Percentiles rank a stretch among this genome's conserved stretches.
phyloP scores from a whole-genome alignment of 1,139 yeast species.

The Arxiozyma slooffiae region DNA sequence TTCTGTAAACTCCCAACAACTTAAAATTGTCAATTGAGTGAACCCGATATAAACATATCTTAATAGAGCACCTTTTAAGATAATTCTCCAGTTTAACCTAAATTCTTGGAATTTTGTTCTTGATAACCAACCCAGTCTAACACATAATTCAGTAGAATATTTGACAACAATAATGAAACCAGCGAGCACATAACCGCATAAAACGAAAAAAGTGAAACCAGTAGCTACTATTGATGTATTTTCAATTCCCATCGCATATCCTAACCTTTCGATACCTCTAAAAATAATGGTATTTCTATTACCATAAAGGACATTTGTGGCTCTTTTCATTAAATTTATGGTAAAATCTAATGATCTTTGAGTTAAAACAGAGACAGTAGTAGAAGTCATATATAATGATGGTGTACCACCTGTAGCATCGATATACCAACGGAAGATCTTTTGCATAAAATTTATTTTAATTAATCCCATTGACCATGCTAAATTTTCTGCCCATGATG shows the following conservation, averaged over 20 bases:
- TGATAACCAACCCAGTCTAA: conserved; percentile 36
- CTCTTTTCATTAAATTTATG: conserved; percentile 27
- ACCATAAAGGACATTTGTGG: conserved; percentile 32
- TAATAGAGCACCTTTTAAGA: conserved; percentile 58
- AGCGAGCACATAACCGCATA: conserved; percentile 57
- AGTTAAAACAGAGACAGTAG: conserved; percentile 55
- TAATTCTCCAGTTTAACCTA: conserved; percentile 43
- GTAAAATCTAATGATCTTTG: conserved; percentile 46
- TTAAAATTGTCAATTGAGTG: conserved; percentile 57
- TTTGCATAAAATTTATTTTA: conserved; percentile 59
- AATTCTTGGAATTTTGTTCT: conserved; percentile 38
- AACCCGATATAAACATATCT: conserved; percentile 69
- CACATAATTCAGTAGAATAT: conserved; percentile 40
- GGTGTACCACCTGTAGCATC: conserved; percentile 76
- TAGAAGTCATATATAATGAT: conserved; percentile 47
- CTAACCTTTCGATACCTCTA: conserved; percentile 69
- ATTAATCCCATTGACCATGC: conserved; percentile 85
- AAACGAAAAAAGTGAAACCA: conserved; percentile 63
- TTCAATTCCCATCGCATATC: conserved; percentile 57
- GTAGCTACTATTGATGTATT: conserved; percentile 65
- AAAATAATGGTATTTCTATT: conserved; percentile 45
- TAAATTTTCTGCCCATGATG: conserved; percentile 72
- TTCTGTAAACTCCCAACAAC: conserved; percentile 69
- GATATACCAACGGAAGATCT: conserved; percentile 71
- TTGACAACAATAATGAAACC: conserved; percentile 41